phyloP scores from a whole-genome alignment of 495 filamentous ascomycete species.

The Aspergillus steynii region DNA sequence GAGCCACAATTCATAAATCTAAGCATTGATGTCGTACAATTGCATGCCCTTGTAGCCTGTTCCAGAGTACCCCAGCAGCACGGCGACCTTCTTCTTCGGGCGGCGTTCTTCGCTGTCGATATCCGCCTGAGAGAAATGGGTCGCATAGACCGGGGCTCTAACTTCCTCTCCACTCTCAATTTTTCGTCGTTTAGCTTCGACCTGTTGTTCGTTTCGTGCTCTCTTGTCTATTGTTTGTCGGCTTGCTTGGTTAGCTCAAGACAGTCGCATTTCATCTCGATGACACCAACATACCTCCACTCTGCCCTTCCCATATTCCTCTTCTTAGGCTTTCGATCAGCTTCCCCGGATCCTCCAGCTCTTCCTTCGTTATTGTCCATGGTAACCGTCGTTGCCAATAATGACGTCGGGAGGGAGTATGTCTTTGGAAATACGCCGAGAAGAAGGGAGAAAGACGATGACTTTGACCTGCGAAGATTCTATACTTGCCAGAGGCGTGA shows the following conservation, averaged over 20 bases:
- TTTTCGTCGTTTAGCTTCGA: constrained; percentile 59
- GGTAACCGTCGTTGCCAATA: constrained; percentile 9
- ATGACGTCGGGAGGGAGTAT: constrained; percentile 2
- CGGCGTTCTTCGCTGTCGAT: constrained; percentile 79
- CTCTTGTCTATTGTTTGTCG: constrained; percentile 64
- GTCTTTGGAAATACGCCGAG: constrained; percentile 3
- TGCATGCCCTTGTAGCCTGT: constrained; percentile 99
- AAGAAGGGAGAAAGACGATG: background rate
- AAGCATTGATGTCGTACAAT: constrained; percentile 49
- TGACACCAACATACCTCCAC: constrained; percentile 54
- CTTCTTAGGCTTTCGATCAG: constrained; percentile 55
- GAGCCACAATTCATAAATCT: background rate
- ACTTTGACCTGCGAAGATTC: constrained; percentile 5
- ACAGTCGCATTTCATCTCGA: constrained; percentile 11
- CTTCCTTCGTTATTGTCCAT: constrained; percentile 45
- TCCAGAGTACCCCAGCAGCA: constrained; percentile 91
- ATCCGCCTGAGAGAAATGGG: constrained; percentile 70
- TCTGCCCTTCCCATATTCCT: constrained; percentile 66
- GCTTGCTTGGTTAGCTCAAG: constrained; percentile 62
- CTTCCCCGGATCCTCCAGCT: constrained; percentile 36
- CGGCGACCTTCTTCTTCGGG: constrained; percentile 93
- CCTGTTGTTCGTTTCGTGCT: constrained; percentile 56
- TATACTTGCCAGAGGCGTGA: constrained; percentile 6
- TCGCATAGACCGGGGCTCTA: constrained; percentile 46
- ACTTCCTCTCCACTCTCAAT: constrained; percentile 48